Conservation (phyloP, 2,329 filamentous ascomycete species). For the Didymella lethalis region DNA sequence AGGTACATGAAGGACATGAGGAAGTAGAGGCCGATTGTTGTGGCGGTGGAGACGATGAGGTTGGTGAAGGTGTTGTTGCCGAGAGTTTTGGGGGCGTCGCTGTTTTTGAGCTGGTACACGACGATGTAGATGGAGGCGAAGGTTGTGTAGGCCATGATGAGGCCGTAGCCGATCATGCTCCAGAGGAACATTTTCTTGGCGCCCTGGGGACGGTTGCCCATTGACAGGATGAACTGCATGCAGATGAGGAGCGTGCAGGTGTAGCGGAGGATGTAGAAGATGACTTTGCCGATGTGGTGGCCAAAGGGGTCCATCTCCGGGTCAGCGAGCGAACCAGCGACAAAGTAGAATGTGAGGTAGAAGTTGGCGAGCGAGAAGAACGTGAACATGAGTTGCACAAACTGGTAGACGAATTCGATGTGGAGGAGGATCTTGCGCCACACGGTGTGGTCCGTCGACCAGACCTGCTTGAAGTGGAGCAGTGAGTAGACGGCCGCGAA, state of each 20-base stretch:
- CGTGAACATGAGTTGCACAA: slow-evolving; percentile 90
- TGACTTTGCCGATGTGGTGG: slow-evolving; percentile 80
- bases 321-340: slow-evolving; percentile 88
- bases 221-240: slow-evolving; percentile 93
- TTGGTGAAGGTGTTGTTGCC: slow-evolving; percentile 95
- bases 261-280: slow-evolving; percentile 89
- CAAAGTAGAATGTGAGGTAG: slow-evolving; percentile 98
- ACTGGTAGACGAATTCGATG: slow-evolving; percentile 94
- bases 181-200: slow-evolving; percentile 88
- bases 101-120: slow-evolving; percentile 73
- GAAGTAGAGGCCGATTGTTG: slow-evolving; percentile 93
- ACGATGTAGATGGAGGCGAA: slow-evolving; percentile 92
- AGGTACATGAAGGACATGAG: slow-evolving; percentile 95
- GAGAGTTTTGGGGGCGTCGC: slow-evolving; percentile 62
- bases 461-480: slow-evolving; percentile 92
- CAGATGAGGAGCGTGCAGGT: slow-evolving; percentile 85
- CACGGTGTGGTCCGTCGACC: slow-evolving; percentile 89
- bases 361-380: slow-evolving; percentile 99
- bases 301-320: slow-evolving; percentile 86
- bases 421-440: slow-evolving; percentile 89
- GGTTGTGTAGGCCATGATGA: slow-evolving; percentile 96
- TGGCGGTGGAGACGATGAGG: slow-evolving; percentile 86
- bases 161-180: slow-evolving; percentile 85
- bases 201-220: slow-evolving; percentile 95
- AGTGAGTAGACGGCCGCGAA: slow-evolving; percentile 98